Base-by-base conservation (phyloP, 148 eudicot genomes). In the Simmondsia chinensis region DNA sequence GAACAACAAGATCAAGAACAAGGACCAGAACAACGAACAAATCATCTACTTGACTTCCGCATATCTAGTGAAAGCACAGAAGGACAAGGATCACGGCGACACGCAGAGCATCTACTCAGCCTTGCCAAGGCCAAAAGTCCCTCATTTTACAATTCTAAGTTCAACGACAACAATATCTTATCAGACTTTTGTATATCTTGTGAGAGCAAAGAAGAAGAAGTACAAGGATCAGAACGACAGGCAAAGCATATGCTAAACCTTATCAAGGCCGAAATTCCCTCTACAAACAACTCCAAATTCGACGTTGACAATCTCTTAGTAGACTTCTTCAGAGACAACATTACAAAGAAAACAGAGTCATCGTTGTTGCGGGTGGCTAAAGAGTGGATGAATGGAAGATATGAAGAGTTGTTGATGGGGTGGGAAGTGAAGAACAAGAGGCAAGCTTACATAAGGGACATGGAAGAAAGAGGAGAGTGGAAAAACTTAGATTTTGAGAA, bases 391-490 rank as follows among this genome's bases (percentile, higher is more conserved):
- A 54, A 55, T 17, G 81, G 80, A 7, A 39, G 48, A 0, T 34
- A 54, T 11, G 46, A 37, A 2, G 57, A 42, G 6, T 19, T 49
- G 32, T 35, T 59, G 26, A 18, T 61, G 36, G 87, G 66, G 0
- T 76, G 83, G 94, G 71, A 72, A 20, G 74, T 63, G 54, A 56
- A 71, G 42, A 61, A 70, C 51, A 70, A 68, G 43, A 63, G 83
- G 44, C 32, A 54, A 51, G 73, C 68, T 19, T 78, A 81, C 17
- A 50, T 77, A 18, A 46, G 57, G 37, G 86, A 75, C 46, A 65
- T 81, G 83, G 87, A 78, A 19, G 67, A 59, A 50, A 56, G 52
- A 16, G 70, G 72, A 3, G 57, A 51, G 46, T 82, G 95, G 95
- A 61, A 25, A 8, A 56, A 47, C 9, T 33, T 46, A 16, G 75